Conservation (phyloP, 495 filamentous ascomycete genomes). For the Lasiosphaeria miniovina region DNA sequence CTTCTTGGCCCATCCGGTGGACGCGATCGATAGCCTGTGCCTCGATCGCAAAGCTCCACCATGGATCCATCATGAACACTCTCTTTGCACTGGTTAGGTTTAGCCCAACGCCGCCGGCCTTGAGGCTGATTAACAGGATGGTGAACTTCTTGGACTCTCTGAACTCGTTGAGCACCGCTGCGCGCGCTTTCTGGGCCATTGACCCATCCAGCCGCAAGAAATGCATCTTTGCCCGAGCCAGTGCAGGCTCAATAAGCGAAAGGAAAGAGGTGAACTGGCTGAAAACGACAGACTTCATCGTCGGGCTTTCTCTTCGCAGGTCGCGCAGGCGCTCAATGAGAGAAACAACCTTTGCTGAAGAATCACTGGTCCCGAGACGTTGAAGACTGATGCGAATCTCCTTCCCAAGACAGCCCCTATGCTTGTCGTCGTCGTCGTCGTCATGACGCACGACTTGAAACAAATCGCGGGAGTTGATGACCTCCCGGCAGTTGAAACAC, state of each 20-base stretch:
- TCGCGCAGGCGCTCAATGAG: conserved; percentile 70
- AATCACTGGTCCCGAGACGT: conserved; percentile 65
- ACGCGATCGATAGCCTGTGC: conserved; percentile 97
- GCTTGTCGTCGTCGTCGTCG: conserved; percentile 39
- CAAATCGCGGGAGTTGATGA: conserved; percentile 76
- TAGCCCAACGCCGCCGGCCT: conserved; percentile 89
- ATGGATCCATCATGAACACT: conserved; percentile 99
- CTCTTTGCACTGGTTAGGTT: conserved; percentile 85
- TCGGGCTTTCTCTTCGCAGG: conserved; percentile 56
- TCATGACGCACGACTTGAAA: conserved; percentile 77
- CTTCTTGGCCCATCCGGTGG: conserved; percentile 94
- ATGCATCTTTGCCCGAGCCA: conserved; percentile 66
- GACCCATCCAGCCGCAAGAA: conserved; percentile 87
- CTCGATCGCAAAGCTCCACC: conserved; percentile 98
- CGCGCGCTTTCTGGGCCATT: conserved; percentile 80
- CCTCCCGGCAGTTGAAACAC: conserved; percentile 86
- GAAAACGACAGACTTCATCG: conserved; percentile 89
- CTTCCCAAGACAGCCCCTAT: conserved; percentile 29
- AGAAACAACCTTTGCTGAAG: conserved; percentile 83
- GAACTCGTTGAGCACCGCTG: conserved; percentile 72
- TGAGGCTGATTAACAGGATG: conserved; percentile 78
- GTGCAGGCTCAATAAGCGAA: conserved; percentile 78
- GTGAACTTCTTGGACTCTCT: conserved; percentile 45
- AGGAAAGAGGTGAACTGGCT: conserved; percentile 97
- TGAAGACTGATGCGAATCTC: conserved; percentile 72